These are phyloP conservation scores for Hypoxylon trugodes DNA, from an alignment of 495 filamentous ascomycete genomes.

Conservation along the genomic window DNA sequence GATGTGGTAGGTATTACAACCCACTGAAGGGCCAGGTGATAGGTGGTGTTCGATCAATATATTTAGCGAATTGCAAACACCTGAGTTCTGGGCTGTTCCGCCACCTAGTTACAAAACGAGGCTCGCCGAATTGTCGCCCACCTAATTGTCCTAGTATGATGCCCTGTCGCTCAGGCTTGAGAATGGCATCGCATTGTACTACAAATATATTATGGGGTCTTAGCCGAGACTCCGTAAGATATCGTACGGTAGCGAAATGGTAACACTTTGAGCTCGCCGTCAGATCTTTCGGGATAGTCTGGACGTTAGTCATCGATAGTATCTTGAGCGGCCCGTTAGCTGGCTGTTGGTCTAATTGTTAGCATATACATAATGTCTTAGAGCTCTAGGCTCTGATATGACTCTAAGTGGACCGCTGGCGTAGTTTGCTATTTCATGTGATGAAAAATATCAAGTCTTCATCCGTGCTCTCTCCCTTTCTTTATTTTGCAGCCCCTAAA, in stretches of 20 bases:
- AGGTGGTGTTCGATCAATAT: too few relatives aligned
- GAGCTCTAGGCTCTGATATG: too few relatives aligned
- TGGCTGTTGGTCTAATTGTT: neutral
- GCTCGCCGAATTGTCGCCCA: neutral
- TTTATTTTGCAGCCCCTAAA: conserved; percentile 15
- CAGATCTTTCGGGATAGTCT: neutral
- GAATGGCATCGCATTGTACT: too few relatives aligned
- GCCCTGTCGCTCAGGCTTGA: neutral
- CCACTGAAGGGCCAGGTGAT: neutral
- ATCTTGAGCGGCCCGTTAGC: too few relatives aligned
- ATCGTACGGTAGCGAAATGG: too few relatives aligned
- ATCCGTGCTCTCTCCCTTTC: neutral
- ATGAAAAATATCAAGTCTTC: neutral
- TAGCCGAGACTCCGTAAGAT: too few relatives aligned
- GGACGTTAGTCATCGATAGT: conserved; percentile 5
- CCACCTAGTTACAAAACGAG: too few relatives aligned
- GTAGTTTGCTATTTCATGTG: conserved; percentile 15
- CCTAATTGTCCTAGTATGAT: neutral
- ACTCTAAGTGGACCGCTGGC: conserved; percentile 4
- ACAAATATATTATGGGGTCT: too few relatives aligned
- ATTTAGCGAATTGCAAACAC: too few relatives aligned
- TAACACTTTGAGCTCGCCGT: neutral
- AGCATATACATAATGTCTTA: too few relatives aligned
- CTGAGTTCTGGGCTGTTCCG: too few relatives aligned
- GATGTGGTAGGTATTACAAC: conserved; percentile 5